Percentiles rank a stretch among this genome's conserved stretches.
These are phyloP conservation scores for Forsythia viridissima DNA, from an alignment of 257 asterid species.

Conservation along the genomic window DNA sequence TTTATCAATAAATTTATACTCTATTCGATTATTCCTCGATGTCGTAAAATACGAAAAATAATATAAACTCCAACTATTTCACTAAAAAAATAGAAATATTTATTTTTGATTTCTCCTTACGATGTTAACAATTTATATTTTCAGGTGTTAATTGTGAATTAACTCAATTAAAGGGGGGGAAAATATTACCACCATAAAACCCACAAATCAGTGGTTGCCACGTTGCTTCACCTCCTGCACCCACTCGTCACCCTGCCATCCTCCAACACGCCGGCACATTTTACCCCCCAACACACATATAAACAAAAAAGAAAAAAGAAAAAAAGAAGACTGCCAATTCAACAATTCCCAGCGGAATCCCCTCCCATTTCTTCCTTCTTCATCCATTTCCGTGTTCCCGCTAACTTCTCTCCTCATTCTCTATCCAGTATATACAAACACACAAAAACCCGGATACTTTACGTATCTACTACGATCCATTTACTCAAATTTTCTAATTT, in stretches of 20 bases:
- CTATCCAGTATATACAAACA: slow-evolving; percentile 4
- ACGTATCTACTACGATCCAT: background rate
- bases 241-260: background rate
- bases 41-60: too few species aligned
- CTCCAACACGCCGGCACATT: background rate
- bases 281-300: too few species aligned
- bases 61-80: too few species aligned
- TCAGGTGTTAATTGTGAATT: background rate
- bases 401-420: slow-evolving; percentile 40
- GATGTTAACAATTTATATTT: background rate
- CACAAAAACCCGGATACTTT: background rate
- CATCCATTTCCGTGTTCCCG: slow-evolving; percentile 28
- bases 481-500: background rate
- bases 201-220: slow-evolving; percentile 20
- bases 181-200: slow-evolving; percentile 25
- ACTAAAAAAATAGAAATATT: too few species aligned
- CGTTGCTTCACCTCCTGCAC: slow-evolving; percentile 20
- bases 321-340: too few species aligned
- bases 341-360: background rate
- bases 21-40: too few species aligned
- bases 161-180: background rate
- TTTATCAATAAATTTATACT: too few species aligned
- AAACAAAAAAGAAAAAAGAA: too few species aligned
- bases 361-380: background rate
- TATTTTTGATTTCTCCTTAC: background rate